phyloP scores from a whole-genome alignment of 495 filamentous ascomycete species.

The Letharia lupina region DNA sequence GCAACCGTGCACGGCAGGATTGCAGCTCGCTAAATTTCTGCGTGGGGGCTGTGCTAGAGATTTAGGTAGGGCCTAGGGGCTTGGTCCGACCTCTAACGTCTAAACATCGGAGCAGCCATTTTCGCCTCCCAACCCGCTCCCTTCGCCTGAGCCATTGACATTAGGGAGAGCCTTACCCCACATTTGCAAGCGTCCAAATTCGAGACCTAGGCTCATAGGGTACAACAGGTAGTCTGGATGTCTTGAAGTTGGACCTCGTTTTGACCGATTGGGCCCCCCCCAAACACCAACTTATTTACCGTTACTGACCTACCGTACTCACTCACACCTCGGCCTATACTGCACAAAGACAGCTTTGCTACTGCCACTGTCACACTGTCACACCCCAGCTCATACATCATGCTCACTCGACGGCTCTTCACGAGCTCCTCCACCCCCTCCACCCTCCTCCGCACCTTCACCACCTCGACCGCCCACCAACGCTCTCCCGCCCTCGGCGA shows the following conservation, averaged over 20 bases:
- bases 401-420: slow-evolving; percentile 44
- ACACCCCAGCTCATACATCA: slow-evolving; percentile 24
- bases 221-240: background rate
- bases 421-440: slow-evolving; percentile 40
- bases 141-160: background rate
- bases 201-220: background rate
- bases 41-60: background rate
- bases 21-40: slow-evolving; percentile 6
- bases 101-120: background rate
- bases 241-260: slow-evolving; percentile 3
- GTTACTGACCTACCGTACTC: slow-evolving; percentile 5
- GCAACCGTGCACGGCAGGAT: background rate
- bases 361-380: slow-evolving; percentile 11
- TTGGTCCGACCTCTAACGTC: background rate
- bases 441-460: slow-evolving; percentile 48
- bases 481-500: slow-evolving; percentile 76
- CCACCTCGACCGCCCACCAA: slow-evolving; percentile 45
- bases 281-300: background rate
- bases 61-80: background rate
- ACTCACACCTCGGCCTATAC: background rate
- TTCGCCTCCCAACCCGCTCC: background rate
- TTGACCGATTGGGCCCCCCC: slow-evolving; percentile 7
- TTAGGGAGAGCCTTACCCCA: background rate
- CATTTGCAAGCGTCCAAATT: slow-evolving; percentile 7
- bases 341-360: slow-evolving; percentile 11